Percentiles rank a stretch among this genome's conserved stretches.
phyloP scores from a whole-genome alignment of 2,329 filamentous ascomycete genomes.

The Fusarium caatingaense region DNA sequence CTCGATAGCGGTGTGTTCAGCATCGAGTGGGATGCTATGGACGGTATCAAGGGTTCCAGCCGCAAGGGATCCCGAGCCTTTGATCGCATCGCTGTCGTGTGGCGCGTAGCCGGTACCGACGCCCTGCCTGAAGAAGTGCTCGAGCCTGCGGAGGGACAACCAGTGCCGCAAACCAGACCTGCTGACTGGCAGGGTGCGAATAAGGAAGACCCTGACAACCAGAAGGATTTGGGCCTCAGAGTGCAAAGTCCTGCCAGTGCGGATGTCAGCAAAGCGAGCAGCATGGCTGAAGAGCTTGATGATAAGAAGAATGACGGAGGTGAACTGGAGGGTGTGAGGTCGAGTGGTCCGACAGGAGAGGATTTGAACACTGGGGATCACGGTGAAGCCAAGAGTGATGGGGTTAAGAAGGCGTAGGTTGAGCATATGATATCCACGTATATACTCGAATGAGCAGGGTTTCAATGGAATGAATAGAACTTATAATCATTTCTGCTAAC shows the following conservation, averaged over 20 bases:
- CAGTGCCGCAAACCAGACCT: constrained; percentile 75
- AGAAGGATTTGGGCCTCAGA: constrained; percentile 76
- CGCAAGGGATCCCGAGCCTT: constrained; percentile 85
- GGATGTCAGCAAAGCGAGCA: constrained; percentile 78
- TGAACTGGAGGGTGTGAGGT: constrained; percentile 50
- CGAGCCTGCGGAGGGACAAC: constrained; percentile 74
- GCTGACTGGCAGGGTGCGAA: constrained; percentile 80
- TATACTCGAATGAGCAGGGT: neutral
- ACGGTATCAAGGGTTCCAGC: constrained; percentile 91
- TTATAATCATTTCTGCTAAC: neutral
- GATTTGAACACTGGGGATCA: constrained; percentile 42
- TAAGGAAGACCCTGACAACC: constrained; percentile 54
- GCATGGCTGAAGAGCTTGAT: constrained; percentile 56
- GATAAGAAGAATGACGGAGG: constrained; percentile 33
- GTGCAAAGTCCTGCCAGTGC: constrained; percentile 73
- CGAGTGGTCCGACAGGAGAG: constrained; percentile 53
- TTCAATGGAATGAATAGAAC: neutral
- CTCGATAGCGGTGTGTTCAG: constrained; percentile 73
- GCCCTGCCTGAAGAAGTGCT: constrained; percentile 54
- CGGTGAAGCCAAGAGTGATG: neutral
- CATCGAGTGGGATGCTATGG: constrained; percentile 76
- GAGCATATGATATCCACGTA: constrained; percentile 20
- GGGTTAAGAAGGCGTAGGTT: neutral
- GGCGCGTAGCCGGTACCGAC: constrained; percentile 65
- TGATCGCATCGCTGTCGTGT: constrained; percentile 86